phyloP scores from a whole-genome alignment of 2,329 filamentous ascomycete species.

The Mycosphaerella sp. region DNA sequence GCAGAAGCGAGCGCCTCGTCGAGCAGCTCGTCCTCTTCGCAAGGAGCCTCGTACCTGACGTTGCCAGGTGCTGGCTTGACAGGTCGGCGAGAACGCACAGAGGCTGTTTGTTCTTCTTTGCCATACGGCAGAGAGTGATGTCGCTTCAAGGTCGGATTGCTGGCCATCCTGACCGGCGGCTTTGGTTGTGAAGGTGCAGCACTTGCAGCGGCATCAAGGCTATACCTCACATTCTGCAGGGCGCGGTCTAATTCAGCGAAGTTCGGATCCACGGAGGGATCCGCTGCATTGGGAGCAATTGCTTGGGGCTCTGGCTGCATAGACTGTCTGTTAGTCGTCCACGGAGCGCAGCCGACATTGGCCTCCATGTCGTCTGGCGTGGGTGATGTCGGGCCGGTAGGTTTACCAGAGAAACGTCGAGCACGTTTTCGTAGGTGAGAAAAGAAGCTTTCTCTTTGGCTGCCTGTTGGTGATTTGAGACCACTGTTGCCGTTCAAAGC shows the following conservation, averaged over 20 bases:
- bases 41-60: conserved; percentile 78
- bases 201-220: conserved; percentile 43
- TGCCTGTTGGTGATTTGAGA: conserved; percentile 67
- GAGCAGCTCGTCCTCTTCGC: conserved; percentile 92
- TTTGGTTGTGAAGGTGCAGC: conserved; percentile 32
- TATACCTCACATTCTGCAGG: conserved; percentile 54
- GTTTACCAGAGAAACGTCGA: conserved; percentile 82
- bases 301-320: conserved; percentile 23
- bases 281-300: conserved; percentile 46
- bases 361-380: conserved; percentile 82
- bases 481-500: conserved; percentile 77
- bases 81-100: conserved; percentile 72
- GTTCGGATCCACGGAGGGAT: conserved; percentile 44
- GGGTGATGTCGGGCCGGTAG: conserved; percentile 73
- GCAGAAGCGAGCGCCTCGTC: conserved; percentile 81
- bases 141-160: conserved; percentile 44
- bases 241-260: conserved; percentile 56
- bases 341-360: conserved; percentile 85
- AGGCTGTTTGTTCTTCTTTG: conserved; percentile 54
- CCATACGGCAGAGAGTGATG: conserved; percentile 43
- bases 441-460: conserved; percentile 94
- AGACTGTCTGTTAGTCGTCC: conserved; percentile 55
- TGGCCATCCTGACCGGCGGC: conserved; percentile 34
- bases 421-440: conserved; percentile 93
- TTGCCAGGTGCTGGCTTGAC: conserved; percentile 61